phyloP scores from a whole-genome alignment of 345 rosid genomes.

The Rhizophora mangle region DNA sequence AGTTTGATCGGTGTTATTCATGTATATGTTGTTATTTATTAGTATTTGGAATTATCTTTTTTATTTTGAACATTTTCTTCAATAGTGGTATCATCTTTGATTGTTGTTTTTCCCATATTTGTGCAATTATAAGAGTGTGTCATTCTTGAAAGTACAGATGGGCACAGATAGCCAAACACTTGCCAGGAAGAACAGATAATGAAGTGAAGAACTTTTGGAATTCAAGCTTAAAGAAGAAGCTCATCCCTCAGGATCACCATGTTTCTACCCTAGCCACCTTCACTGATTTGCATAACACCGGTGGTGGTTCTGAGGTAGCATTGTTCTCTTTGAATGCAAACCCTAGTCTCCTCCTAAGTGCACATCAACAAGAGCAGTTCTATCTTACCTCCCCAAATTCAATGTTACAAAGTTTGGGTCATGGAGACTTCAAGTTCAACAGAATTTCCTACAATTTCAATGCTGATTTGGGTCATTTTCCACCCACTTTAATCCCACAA shows the following conservation, averaged over 20 bases:
- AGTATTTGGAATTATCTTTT: too few relatives aligned
- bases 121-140: not conserved
- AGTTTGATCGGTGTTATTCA: not conserved
- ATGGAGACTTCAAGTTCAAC: conserved; percentile 39
- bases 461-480: conserved; percentile 23
- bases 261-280: conserved; percentile 38
- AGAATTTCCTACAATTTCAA: conserved; percentile 13
- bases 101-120: not conserved
- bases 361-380: conserved; percentile 35
- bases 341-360: conserved; percentile 45
- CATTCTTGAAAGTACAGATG: conserved; percentile 14
- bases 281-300: conserved; percentile 25
- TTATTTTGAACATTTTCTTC: too few relatives aligned
- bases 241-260: conserved; percentile 24
- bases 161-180: conserved; percentile 34
- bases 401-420: conserved; percentile 49
- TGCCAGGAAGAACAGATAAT: conserved; percentile 36
- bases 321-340: conserved; percentile 45
- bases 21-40: too few relatives aligned
- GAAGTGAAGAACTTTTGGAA: conserved; percentile 39
- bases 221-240: conserved; percentile 35
- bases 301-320: conserved; percentile 29
- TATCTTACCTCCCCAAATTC: conserved; percentile 33
- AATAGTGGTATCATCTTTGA: too few relatives aligned
- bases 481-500: conserved; percentile 15